Conservation (phyloP, 306 rosid species). For the Betula pendula region DNA sequence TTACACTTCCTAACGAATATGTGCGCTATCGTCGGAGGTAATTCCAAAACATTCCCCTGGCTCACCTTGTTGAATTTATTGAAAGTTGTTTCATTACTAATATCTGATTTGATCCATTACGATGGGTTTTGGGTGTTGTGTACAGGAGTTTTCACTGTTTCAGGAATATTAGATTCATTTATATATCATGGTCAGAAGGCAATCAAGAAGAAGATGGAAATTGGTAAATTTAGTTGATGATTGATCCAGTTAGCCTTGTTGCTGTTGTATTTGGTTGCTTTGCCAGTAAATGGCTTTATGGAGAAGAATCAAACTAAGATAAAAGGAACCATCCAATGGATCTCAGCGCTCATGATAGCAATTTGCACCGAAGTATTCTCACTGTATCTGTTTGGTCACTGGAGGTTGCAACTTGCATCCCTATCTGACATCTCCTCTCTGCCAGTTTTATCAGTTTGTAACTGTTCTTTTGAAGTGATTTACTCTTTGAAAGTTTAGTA, state of each 20-base stretch:
- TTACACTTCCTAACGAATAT: slow-evolving; percentile 94
- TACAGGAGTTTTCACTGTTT: slow-evolving; percentile 87
- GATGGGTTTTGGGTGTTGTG: slow-evolving; percentile 25
- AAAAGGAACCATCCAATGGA: slow-evolving; percentile 32
- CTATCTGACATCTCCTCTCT: neutral
- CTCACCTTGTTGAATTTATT: slow-evolving; percentile 13
- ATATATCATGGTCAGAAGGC: slow-evolving; percentile 95
- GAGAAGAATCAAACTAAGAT: slow-evolving; percentile 37
- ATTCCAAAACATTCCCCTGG: slow-evolving; percentile 22
- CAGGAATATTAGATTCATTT: slow-evolving; percentile 95
- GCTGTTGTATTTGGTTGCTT: slow-evolving; percentile 35
- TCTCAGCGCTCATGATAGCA: slow-evolving; percentile 34
- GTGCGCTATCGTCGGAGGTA: slow-evolving; percentile 99
- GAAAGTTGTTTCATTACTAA: neutral
- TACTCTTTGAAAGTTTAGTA: slow-evolving; percentile 4
- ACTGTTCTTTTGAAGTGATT: slow-evolving; percentile 21
- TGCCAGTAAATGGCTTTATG: slow-evolving; percentile 38
- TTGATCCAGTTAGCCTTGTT: slow-evolving; percentile 14
- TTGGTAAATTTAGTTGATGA: slow-evolving; percentile 78
- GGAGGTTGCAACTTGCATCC: slow-evolving; percentile 16
- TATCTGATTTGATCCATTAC: slow-evolving; percentile 19
- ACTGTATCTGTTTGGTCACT: slow-evolving; percentile 21
- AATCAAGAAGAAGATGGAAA: slow-evolving; percentile 96
- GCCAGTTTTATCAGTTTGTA: neutral
- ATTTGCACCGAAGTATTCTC: slow-evolving; percentile 36